Percentiles rank a stretch among this genome's conserved stretches.
Evolutionary conservation across 306 rosid genomes (phyloP).

Genomic region (Fragaria vesca): DNA sequence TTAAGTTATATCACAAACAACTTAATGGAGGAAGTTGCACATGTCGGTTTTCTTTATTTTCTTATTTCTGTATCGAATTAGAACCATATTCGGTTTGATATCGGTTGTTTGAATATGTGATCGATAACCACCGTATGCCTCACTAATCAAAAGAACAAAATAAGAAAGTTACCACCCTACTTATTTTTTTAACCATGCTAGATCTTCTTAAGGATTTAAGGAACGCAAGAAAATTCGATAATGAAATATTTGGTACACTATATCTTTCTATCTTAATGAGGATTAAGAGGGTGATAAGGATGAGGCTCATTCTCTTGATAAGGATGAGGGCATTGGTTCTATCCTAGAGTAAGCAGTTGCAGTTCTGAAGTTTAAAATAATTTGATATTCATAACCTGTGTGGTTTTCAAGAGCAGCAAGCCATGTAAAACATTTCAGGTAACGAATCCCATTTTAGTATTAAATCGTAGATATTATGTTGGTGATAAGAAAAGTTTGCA

Average conservation of each 20-base stretch:
- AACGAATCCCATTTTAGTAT: background rate
- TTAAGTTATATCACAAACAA: background rate
- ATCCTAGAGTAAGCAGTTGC: background rate
- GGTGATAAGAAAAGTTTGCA: background rate
- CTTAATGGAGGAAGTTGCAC: background rate
- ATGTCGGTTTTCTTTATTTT: too few relatives aligned
- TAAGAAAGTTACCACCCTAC: too few relatives aligned
- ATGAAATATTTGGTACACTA: background rate
- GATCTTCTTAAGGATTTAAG: too few relatives aligned
- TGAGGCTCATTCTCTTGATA: too few relatives aligned
- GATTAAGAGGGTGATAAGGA: too few relatives aligned
- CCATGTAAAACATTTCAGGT: background rate
- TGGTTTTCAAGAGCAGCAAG: background rate
- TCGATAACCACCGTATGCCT: too few relatives aligned
- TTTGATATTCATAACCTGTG: background rate
- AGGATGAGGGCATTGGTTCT: too few relatives aligned
- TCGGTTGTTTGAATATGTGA: background rate
- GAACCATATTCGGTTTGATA: too few relatives aligned
- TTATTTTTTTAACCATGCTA: too few relatives aligned
- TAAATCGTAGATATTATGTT: background rate
- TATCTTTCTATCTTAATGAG: too few relatives aligned
- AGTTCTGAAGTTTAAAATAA: background rate
- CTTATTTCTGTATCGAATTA: background rate
- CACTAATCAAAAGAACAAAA: too few relatives aligned
- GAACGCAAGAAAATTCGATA: too few relatives aligned